phyloP scores from a whole-genome alignment of 2,329 filamentous ascomycete genomes.

The Colletotrichum tropicicola region DNA sequence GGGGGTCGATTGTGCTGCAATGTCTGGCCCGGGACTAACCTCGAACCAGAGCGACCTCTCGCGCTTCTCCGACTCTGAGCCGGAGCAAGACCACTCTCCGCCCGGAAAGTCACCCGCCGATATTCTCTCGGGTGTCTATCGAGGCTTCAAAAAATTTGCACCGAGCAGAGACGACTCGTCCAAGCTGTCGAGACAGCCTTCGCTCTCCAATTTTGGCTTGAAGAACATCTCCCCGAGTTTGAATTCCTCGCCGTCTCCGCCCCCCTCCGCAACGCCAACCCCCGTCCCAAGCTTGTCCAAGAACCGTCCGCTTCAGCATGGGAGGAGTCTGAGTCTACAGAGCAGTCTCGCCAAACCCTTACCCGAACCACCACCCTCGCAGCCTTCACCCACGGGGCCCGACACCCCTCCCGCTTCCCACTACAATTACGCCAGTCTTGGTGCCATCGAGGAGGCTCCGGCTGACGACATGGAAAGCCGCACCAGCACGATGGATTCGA shows the following conservation, averaged over 20 bases:
- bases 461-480: slow-evolving; percentile 51
- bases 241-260: slow-evolving; percentile 37
- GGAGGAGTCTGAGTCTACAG: slow-evolving; percentile 61
- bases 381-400: slow-evolving; percentile 30
- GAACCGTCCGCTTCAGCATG: slow-evolving; percentile 52
- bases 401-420: slow-evolving; percentile 43
- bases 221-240: slow-evolving; percentile 42
- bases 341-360: slow-evolving; percentile 67
- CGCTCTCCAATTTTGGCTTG: slow-evolving; percentile 45
- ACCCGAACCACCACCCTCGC: slow-evolving; percentile 55
- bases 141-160: slow-evolving; percentile 59
- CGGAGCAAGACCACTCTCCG: slow-evolving; percentile 43
- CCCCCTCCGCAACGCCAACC: slow-evolving; percentile 31
- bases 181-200: slow-evolving; percentile 54
- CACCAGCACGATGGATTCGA: slow-evolving; percentile 60
- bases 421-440: slow-evolving; percentile 39
- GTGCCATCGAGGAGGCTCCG: slow-evolving; percentile 38
- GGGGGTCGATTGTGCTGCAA: slow-evolving; percentile 15
- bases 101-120: slow-evolving; percentile 52
- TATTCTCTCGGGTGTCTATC: slow-evolving; percentile 60
- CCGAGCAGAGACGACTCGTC: slow-evolving; percentile 52
- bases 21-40: slow-evolving; percentile 43
- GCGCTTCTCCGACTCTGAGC: slow-evolving; percentile 54
- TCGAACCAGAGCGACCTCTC: slow-evolving; percentile 44
- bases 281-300: slow-evolving; percentile 23